These are phyloP conservation scores for Apiotrichum siamense DNA, from an alignment of 1,284 basidiomycete genomes.

Conservation along the genomic window DNA sequence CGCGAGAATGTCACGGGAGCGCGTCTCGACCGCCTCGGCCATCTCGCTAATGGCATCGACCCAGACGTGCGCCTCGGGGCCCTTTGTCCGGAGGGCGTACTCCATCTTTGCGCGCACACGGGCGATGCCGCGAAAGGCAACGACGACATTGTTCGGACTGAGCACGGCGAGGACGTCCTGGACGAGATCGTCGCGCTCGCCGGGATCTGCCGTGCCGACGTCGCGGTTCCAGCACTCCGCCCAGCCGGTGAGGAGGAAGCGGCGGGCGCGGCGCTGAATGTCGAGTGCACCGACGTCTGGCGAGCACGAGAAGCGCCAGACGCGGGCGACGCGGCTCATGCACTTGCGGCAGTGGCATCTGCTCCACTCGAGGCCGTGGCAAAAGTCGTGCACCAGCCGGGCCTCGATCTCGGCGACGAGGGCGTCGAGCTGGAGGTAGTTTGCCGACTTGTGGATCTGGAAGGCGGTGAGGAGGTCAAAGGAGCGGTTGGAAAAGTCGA, in stretches of 20 bases:
- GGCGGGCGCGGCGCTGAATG: conserved; percentile 63
- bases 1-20: conserved; percentile 59
- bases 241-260: conserved; percentile 70
- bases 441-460: conserved; percentile 75
- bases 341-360: conserved; percentile 77
- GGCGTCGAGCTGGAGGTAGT: conserved; percentile 70
- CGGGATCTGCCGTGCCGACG: conserved; percentile 63
- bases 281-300: conserved; percentile 68
- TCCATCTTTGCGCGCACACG: conserved; percentile 31
- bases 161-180: conserved; percentile 64
- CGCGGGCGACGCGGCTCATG: conserved; percentile 64
- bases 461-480: conserved; percentile 91
- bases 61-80: conserved; percentile 57
- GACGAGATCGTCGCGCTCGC: conserved; percentile 61
- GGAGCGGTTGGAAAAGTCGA: conserved; percentile 83
- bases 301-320: conserved; percentile 68
- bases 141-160: conserved; percentile 59
- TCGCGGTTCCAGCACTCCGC: conserved; percentile 82
- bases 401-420: conserved; percentile 74
- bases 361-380: conserved; percentile 74
- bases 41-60: conserved; percentile 60
- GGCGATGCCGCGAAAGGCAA: conserved; percentile 48
- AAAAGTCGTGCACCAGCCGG: conserved; percentile 74
- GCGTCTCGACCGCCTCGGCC: conserved; percentile 56
- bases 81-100: conserved; percentile 26